Base-by-base conservation (phyloP, 208 protist species). In the Polymyxa betae region DNA sequence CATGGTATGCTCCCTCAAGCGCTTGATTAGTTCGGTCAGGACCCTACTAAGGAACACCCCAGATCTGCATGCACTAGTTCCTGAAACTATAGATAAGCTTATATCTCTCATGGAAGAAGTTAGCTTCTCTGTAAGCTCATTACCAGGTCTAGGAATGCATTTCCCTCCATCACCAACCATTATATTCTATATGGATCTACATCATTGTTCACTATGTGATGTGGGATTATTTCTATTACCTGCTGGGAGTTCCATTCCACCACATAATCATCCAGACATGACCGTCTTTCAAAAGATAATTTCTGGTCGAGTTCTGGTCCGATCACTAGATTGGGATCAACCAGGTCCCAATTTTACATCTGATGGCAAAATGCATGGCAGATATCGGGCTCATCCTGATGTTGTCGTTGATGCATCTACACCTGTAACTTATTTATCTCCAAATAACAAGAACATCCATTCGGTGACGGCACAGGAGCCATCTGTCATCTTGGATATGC, bases 251-350 rank as follows among this genome's bases (percentile, higher is more conserved):
- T 20, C 16, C 12, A 45, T 82, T 43, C 72, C 72, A 43, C 10
- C n/a, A 20, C 72, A 82, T 43, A n/a, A 82, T 43, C 72, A 82
- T 43, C 72, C 72, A n/a, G n/a, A 43, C 72, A 82, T 82, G 72
- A 35, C n/a, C 72, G 72, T 82, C 5, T 35, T 82, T 43, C 5
- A 5, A 5, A 5, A n/a, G 16, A n/a, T 82, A 20, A 12, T 82
- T 20, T 35, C 16, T 43, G 72, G 72, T n/a, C 5, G 12, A 12
- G 72, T 82, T 20, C 16, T 35, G 16, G 40, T 82, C 16, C 16
- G 16, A n/a, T 5, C n/a, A 20, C 5, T 40, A 20, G 72, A 82
- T 43, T 82, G 72, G 72, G 72, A 45, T 43, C 16, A 82, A 12
- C 35, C 16, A 20, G 5, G 16, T 5, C 72, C 72, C 72, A 60